A percentile compares a stretch with the other conserved stretches of the same genome.
phyloP scores from a whole-genome alignment of 73 alveolate species.

The Paramecium caudatum region DNA sequence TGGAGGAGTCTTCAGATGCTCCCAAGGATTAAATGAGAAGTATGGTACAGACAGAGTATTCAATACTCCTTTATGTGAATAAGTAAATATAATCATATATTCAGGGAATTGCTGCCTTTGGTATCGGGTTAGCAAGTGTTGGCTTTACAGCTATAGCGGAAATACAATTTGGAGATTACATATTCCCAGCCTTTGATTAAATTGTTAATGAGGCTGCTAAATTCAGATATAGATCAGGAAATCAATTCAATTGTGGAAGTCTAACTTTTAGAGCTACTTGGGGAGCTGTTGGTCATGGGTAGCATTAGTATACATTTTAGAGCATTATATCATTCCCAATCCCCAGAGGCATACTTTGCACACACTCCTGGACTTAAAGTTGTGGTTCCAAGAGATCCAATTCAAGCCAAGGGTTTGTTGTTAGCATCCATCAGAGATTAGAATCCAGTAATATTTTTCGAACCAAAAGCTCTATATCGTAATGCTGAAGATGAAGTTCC shows the following conservation, averaged over 20 bases:
- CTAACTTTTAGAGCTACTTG: slow-evolving; percentile 92
- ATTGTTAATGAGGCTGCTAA: slow-evolving; percentile 97
- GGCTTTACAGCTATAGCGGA: slow-evolving; percentile 97
- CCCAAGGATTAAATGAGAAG: slow-evolving; percentile 91
- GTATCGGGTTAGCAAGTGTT: slow-evolving; percentile 92
- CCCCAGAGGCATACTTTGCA: slow-evolving; percentile 96
- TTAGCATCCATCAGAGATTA: slow-evolving; percentile 88
- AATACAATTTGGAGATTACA: slow-evolving; percentile 95
- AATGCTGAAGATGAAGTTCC: slow-evolving; percentile 88
- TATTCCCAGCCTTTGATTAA: slow-evolving; percentile 97
- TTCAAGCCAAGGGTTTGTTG: slow-evolving; percentile 93
- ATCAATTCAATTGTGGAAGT: slow-evolving; percentile 85
- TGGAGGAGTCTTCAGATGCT: slow-evolving; percentile 97
- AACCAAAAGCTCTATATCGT: slow-evolving; percentile 95
- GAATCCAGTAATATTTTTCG: slow-evolving; percentile 96
- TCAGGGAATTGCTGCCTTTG: slow-evolving; percentile 96
- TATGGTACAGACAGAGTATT: slow-evolving; percentile 93
- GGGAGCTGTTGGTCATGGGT: slow-evolving; percentile 98
- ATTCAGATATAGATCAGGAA: slow-evolving; percentile 88
- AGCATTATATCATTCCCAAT: slow-evolving; percentile 92
- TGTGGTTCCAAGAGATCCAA: slow-evolving; percentile 96
- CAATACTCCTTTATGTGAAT: slow-evolving; percentile 94
- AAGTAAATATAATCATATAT: not conserved
- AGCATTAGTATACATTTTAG: not conserved
- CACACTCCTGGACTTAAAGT: slow-evolving; percentile 96